A percentile compares a stretch with the other conserved stretches of the same genome.
Conservation (phyloP, 2,329 filamentous ascomycete species). For the Aspergillus felis region DNA sequence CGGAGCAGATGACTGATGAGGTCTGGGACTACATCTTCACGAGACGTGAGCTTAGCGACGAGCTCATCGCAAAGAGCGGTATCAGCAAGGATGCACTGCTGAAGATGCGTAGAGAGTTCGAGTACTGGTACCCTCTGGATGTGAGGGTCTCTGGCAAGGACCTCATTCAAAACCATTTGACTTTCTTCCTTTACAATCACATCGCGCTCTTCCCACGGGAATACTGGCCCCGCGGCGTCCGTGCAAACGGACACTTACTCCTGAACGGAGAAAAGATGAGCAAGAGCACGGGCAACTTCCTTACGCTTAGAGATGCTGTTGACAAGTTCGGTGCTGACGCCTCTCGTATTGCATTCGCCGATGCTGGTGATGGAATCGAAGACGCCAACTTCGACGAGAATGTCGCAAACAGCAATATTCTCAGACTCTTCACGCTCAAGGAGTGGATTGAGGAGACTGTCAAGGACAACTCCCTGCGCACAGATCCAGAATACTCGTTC, state of each 20-base stretch:
- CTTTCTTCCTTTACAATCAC: constrained; percentile 93
- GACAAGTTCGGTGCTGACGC: constrained; percentile 95
- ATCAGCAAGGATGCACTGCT: constrained; percentile 72
- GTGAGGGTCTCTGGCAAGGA: constrained; percentile 88
- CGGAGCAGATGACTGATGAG: constrained; percentile 89
- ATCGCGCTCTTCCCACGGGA: constrained; percentile 80
- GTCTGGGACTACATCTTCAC: constrained; percentile 96
- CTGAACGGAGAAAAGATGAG: constrained; percentile 98
- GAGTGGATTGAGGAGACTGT: constrained; percentile 90
- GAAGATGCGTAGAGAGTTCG: constrained; percentile 83
- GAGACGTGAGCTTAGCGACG: constrained; percentile 65
- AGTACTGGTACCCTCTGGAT: constrained; percentile 96
- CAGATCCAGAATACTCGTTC: constrained; percentile 70
- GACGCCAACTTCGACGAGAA: constrained; percentile 98
- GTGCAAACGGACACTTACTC: constrained; percentile 88
- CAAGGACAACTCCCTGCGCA: constrained; percentile 69
- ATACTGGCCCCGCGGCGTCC: constrained; percentile 83
- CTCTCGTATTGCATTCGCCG: constrained; percentile 82
- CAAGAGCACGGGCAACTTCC: constrained; percentile 96
- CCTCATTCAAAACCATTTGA: constrained; percentile 88
- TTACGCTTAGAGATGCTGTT: constrained; percentile 81
- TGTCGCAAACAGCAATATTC: constrained; percentile 85
- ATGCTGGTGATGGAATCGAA: constrained; percentile 88
- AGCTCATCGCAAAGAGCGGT: constrained; percentile 60
- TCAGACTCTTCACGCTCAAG: constrained; percentile 75